Evolutionary conservation across 2,329 filamentous ascomycete species (phyloP).

Genomic region (Microsporum audouinii): DNA sequence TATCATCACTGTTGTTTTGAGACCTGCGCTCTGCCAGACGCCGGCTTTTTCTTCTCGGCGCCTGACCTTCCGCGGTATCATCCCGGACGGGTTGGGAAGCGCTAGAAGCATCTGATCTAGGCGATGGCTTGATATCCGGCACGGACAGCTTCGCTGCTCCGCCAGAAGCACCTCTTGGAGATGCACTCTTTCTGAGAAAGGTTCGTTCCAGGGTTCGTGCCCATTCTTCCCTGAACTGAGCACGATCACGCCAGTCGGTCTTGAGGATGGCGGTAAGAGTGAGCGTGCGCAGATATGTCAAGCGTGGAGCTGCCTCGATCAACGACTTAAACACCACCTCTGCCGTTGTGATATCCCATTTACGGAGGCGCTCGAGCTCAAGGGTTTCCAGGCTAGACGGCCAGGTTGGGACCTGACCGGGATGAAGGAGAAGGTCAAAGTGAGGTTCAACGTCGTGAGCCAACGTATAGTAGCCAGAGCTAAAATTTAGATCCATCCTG

Average conservation of each 20-base stretch:
- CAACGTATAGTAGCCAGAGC: conserved; percentile 8
- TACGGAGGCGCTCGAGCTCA: conserved; percentile 64
- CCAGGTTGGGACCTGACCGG: conserved; percentile 60
- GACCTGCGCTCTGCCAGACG: conserved; percentile 1
- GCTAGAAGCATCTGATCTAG: neutral
- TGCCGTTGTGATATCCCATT: conserved; percentile 59
- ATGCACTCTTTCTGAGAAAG: conserved; percentile 29
- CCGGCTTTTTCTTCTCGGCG: conserved; percentile 2
- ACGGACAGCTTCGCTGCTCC: neutral
- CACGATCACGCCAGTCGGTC: conserved; percentile 67
- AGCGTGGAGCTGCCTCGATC: conserved; percentile 53
- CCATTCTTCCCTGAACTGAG: conserved; percentile 69
- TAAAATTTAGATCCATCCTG: conserved; percentile 61
- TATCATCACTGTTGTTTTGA: neutral
- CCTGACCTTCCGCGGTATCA: neutral
- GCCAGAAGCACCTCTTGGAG: conserved; percentile 7
- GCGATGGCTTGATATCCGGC: neutral
- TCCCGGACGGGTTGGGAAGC: neutral
- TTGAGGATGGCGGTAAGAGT: conserved; percentile 68
- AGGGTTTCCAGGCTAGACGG: conserved; percentile 58
- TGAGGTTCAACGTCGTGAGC: conserved; percentile 62
- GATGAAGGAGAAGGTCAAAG: conserved; percentile 54
- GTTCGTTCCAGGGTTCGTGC: conserved; percentile 52
- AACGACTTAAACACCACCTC: conserved; percentile 70
- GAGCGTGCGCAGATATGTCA: conserved; percentile 58